Evolutionary conservation across 2,329 filamentous ascomycete species (phyloP), one percentile per base, ranked within the genome.

Genomic region (Davidsoniella neocaledoniae): DNA sequence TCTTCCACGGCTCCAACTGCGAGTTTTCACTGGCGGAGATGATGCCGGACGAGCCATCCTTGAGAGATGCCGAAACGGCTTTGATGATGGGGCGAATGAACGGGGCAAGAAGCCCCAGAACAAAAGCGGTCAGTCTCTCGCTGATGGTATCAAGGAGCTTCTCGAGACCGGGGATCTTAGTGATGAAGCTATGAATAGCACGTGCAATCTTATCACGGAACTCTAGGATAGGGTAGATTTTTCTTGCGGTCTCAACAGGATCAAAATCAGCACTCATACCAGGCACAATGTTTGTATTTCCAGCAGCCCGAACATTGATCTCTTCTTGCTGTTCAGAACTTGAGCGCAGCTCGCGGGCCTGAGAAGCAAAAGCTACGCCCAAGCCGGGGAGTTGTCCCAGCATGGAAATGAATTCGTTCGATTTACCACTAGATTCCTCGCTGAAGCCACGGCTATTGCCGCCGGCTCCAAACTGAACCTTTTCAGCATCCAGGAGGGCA

Each of bases 121-220:
- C 77, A 61, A 96, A 96, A 5, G 94, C 73, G 0, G 90, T 94
- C 39, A 98, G 71, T 1, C 84, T 90, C 67, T 98, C 91, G 50
- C 83, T 86, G 58, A 98, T 94, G 58, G 86, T 90, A 55, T 96
- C 90, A 19, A 96, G 78, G n/a, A 95, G 70, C 54, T 81, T 73
- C 65, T 94, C 86, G 3, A 98, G 72, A 0, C 90, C 90, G 0
- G 91, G 91, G 38, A 98, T 83, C 68, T 93, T 95, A 58, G 87
- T 79, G 56, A 96, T 86, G 48, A 87, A 82, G 38, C 78, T 76
- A 59, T 79, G 86, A 63, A 98, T 87, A 39, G 81, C 76, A 57
- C 86, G 86, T 46, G 95, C 88, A 49, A 98, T 87, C 59, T 83
- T 91, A 68, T 98, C 91, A 53, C 90, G 77, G 70, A 96, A 98